These are phyloP conservation scores for Aureobasidium mangrovei DNA, from an alignment of 2,329 filamentous ascomycete genomes.

Conservation along the genomic window DNA sequence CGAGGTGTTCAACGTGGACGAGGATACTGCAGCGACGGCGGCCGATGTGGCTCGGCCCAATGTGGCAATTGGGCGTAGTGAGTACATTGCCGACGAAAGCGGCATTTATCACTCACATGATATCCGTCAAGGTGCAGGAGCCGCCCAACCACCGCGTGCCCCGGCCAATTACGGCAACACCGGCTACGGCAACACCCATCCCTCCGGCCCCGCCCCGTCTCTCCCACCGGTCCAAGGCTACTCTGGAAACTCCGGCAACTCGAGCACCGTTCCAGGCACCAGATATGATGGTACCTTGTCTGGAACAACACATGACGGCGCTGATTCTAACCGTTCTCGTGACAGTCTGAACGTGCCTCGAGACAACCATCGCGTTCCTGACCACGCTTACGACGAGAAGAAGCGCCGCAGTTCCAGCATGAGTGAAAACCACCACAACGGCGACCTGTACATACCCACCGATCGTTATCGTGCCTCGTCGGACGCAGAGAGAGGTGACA, in stretches of 20 bases:
- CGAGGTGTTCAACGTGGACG: conserved; percentile 28
- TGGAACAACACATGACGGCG: conserved; percentile 10
- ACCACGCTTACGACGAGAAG: conserved; percentile 11
- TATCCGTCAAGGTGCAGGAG: conserved; percentile 17
- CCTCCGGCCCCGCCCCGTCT: not conserved
- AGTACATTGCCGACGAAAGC: conserved; percentile 15
- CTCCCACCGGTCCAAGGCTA: not conserved
- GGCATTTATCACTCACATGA: conserved; percentile 17
- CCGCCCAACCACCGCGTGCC: conserved; percentile 22
- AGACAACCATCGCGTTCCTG: conserved; percentile 10
- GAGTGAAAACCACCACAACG: not conserved
- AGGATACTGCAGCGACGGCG: conserved; percentile 28
- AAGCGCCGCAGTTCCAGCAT: conserved; percentile 1
- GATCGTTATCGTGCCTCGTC: conserved; percentile 4
- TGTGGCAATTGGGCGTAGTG: conserved; percentile 19
- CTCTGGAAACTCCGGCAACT: not conserved
- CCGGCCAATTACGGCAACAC: conserved; percentile 14
- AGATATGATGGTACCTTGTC: conserved; percentile 8
- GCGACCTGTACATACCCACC: not conserved
- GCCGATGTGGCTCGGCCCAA: conserved; percentile 23
- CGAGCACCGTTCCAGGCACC: not conserved
- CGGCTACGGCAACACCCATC: conserved; percentile 3
- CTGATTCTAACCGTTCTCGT: conserved; percentile 12
- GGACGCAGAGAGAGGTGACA: conserved; percentile 11
- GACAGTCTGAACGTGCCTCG: conserved; percentile 11